A percentile compares a stretch with the other conserved stretches of the same genome.
Conservation (phyloP, 2,329 filamentous ascomycete species). For the Akanthomyces muscarius region DNA sequence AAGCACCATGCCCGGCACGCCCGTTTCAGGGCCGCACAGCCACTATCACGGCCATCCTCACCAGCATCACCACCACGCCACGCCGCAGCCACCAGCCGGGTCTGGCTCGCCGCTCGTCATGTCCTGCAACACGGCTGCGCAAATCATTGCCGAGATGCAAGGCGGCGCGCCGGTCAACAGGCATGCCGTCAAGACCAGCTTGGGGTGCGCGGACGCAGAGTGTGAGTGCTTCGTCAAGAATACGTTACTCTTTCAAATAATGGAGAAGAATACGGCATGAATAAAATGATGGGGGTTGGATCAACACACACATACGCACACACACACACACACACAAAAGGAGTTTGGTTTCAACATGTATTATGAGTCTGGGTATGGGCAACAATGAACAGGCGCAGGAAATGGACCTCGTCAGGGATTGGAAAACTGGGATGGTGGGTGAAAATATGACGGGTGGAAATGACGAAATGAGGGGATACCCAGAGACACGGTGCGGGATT, state of each 20-base stretch:
- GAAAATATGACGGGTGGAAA: not conserved
- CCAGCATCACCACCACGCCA: not conserved
- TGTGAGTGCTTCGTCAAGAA: slow-evolving; percentile 21
- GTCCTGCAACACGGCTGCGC: slow-evolving; percentile 33
- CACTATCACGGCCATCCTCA: slow-evolving; percentile 1
- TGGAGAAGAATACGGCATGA: slow-evolving; percentile 11
- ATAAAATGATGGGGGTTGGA: not conserved
- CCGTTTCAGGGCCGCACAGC: slow-evolving; percentile 2
- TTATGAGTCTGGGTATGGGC: slow-evolving; percentile 12
- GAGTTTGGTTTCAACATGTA: slow-evolving; percentile 13
- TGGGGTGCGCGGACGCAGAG: slow-evolving; percentile 28
- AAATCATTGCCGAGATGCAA: slow-evolving; percentile 39
- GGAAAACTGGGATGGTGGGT: not conserved
- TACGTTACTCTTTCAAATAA: slow-evolving; percentile 18
- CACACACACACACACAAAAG: not conserved
- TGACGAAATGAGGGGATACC: slow-evolving; percentile 1
- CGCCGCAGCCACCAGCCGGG: not conserved
- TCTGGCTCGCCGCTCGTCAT: slow-evolving; percentile 29
- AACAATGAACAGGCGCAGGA: not conserved
- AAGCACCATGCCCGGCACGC: slow-evolving; percentile 17
- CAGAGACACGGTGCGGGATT: not conserved
- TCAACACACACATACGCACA: not conserved
- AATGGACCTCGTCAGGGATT: not conserved
- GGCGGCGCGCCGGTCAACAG: slow-evolving; percentile 27
- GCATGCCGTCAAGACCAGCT: slow-evolving; percentile 23